Evolutionary conservation across 2,329 filamentous ascomycete species (phyloP).

Genomic region (Tolypocladium paradoxum): DNA sequence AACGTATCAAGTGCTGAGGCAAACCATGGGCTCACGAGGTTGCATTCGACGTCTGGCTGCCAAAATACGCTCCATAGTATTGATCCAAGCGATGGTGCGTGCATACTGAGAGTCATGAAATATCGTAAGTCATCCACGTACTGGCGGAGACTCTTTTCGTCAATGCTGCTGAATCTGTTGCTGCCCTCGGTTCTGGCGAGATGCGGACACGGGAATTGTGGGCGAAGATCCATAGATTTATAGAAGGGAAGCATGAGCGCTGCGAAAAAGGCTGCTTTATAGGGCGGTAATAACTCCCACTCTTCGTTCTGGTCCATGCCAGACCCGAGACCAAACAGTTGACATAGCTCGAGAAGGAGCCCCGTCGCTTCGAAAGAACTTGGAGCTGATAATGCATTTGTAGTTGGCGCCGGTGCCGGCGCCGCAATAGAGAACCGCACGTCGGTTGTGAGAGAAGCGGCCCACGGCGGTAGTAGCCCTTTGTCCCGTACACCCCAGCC

Average conservation of each 20-base stretch:
- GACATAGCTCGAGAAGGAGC: slow-evolving; percentile 1
- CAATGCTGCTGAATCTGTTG: too few species aligned
- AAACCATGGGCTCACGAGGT: slow-evolving; percentile 13
- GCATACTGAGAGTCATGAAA: slow-evolving; percentile 12
- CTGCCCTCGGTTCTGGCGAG: neutral
- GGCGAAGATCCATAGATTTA: neutral
- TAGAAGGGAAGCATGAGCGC: slow-evolving; percentile 2
- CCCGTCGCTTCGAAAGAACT: neutral
- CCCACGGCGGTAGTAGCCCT: neutral
- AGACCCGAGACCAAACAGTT: neutral
- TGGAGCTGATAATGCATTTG: neutral
- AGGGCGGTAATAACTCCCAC: neutral
- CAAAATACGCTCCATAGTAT: slow-evolving; percentile 13
- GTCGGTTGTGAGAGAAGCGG: neutral
- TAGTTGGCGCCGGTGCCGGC: neutral
- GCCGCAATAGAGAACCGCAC: neutral
- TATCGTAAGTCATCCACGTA: slow-evolving; percentile 8
- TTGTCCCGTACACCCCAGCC: neutral
- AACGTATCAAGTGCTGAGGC: slow-evolving; percentile 5
- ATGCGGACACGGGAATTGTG: neutral
- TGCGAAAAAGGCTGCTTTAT: slow-evolving; percentile 1
- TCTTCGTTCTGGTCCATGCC: neutral
- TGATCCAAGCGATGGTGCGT: slow-evolving; percentile 6
- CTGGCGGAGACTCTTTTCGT: neutral
- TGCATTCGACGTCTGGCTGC: slow-evolving; percentile 13